Percentiles rank a stretch among this genome's conserved stretches.
Evolutionary conservation across 768 basidiomycete genomes (phyloP).

Genomic region (Mycena sanguinolenta): DNA sequence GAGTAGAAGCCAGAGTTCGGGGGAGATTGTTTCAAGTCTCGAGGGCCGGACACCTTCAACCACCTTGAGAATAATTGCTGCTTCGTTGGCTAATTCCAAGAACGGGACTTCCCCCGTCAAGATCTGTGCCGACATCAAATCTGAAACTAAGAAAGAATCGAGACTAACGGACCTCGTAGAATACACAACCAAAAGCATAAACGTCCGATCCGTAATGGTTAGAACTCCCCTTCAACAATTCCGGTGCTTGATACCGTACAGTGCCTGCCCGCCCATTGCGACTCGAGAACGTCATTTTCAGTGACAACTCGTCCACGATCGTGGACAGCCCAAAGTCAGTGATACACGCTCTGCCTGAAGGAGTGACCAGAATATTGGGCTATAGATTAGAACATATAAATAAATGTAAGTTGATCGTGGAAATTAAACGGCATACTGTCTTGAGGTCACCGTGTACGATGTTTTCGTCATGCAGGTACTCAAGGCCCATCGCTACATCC

Average conservation of each 20-base stretch:
- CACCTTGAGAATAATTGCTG: neutral
- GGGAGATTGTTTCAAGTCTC: neutral
- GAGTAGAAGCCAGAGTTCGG: neutral
- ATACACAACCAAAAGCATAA: conserved; percentile 1
- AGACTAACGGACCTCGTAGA: conserved; percentile 1
- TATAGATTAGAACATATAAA: neutral
- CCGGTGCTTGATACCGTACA: no score
- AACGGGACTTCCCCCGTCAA: conserved; percentile 3
- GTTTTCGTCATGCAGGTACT: neutral
- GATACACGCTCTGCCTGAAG: neutral
- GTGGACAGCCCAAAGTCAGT: neutral
- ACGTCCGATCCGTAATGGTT: neutral
- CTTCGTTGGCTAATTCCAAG: neutral
- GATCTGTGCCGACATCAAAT: no score
- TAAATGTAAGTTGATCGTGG: neutral
- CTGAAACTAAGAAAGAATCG: neutral
- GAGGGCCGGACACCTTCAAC: neutral
- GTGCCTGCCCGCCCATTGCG: neutral
- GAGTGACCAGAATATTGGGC: neutral
- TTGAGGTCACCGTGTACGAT: no score
- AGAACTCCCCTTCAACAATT: no score
- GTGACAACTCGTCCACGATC: neutral
- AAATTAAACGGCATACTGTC: neutral
- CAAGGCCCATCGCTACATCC: neutral
- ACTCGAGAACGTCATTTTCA: neutral